Base-by-base conservation (phyloP, 2,329 filamentous ascomycete genomes). In the Fusarium secorum region DNA sequence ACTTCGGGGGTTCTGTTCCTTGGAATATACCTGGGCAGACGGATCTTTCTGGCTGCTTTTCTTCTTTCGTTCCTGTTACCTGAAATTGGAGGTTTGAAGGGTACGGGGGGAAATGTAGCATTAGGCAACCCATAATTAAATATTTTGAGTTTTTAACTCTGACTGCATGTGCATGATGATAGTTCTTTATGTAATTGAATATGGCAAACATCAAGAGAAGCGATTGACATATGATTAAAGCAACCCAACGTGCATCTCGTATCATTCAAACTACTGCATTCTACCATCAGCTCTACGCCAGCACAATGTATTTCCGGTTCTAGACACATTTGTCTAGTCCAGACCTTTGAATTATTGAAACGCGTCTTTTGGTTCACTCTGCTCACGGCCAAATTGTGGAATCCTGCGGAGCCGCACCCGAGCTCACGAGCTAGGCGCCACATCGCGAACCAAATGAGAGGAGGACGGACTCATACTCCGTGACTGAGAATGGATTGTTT, bases 351-450 rank as follows among this genome's bases (percentile, higher is more conserved):
- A 53, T 49, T 35, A 53, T 68, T 42, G 59, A 44, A 45, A 41
- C 42, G 33, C 17, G 22, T 62, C n/a, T 26, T 38, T 22, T 38
- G 26, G 24, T 17, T 7, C 17, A 38, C n/a, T 36, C 49, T n/a
- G 39, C 41, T 53, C 46, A 42, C 48, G 69, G 68, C 54, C 49
- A 56, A 62, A 56, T 62, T 63, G 55, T 73, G 64, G 67, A 74
- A 65, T 46, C 33, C 44, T 66, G 73, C 73, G 73, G 73, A 75
- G 73, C 73, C 73, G 73, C 73, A 74, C 30, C 38, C 36, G 54
- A 28, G 58, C 59, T 45, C 39, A 56, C 35, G 42, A 59, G 36
- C 55, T 65, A 54, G 39, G 62, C 62, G 62, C 46, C 62, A 66
- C 64, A 26, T 36, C 22, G n/a, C 30, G 48, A 24, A 17, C 24